A percentile compares a stretch with the other conserved stretches of the same genome.
Conservation (phyloP, 139 green algal species). For the Spirogloea muscicola region DNA sequence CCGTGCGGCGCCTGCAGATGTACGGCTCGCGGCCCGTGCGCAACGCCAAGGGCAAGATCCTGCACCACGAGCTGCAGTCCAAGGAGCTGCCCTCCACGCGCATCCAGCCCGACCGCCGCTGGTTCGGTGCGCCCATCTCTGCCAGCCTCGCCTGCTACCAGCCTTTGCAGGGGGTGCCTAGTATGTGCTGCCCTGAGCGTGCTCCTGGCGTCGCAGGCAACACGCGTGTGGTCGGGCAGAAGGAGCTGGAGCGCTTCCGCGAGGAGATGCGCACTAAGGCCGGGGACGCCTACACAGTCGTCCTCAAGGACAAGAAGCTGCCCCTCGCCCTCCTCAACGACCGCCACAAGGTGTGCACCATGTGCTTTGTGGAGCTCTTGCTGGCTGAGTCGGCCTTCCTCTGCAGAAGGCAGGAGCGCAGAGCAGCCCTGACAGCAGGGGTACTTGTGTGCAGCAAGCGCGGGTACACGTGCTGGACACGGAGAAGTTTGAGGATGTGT, state of each 20-base stretch:
- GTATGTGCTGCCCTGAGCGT: not conserved
- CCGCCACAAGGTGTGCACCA: slow-evolving; percentile 28
- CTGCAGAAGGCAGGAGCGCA: too few species aligned
- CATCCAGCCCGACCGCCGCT: slow-evolving; percentile 91
- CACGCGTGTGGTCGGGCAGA: slow-evolving; percentile 92
- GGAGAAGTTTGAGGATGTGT: slow-evolving; percentile 79
- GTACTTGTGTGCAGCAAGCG: slow-evolving; percentile 17
- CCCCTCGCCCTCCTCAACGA: slow-evolving; percentile 75
- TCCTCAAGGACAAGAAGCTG: slow-evolving; percentile 93
- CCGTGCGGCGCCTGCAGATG: slow-evolving; percentile 78
- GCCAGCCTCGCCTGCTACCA: too few species aligned
- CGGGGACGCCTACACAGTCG: slow-evolving; percentile 85
- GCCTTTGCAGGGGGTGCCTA: too few species aligned
- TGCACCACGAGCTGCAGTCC: slow-evolving; percentile 86
- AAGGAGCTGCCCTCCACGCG: slow-evolving; percentile 90
- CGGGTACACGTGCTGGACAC: slow-evolving; percentile 70
- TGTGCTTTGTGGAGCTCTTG: too few species aligned
- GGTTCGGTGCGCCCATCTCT: slow-evolving; percentile 54
- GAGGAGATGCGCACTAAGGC: slow-evolving; percentile 89
- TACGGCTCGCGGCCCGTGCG: slow-evolving; percentile 83
- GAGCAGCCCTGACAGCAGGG: too few species aligned
- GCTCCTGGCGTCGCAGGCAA: slow-evolving; percentile 62
- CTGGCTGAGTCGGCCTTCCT: slow-evolving; percentile 1
- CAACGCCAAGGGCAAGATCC: slow-evolving; percentile 84
- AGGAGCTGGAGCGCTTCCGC: slow-evolving; percentile 91